Conservation (phyloP, 1,139 yeast genomes). For the Petasospora fabianii region DNA sequence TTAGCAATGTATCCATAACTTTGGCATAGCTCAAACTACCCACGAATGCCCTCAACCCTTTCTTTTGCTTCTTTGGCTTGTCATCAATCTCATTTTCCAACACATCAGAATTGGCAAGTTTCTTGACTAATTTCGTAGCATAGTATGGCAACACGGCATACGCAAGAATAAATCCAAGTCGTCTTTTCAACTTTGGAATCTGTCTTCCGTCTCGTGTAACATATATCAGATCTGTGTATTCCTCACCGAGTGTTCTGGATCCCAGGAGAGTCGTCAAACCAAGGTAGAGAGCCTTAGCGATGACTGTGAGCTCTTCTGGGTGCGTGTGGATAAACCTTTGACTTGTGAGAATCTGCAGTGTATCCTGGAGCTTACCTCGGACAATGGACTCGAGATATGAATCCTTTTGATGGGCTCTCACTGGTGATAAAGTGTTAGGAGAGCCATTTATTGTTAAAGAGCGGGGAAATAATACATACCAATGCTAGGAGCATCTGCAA, state of each 20-base stretch:
- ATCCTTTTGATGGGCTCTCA: conserved; percentile 89
- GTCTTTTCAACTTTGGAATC: conserved; percentile 45
- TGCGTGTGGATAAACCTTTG: conserved; percentile 65
- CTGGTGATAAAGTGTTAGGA: conserved; percentile 24
- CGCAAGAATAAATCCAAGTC: conserved; percentile 50
- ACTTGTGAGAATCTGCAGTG: conserved; percentile 55
- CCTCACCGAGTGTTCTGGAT: conserved; percentile 87
- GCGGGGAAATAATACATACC: conserved; percentile 12
- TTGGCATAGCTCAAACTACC: conserved; percentile 34
- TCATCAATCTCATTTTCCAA: conserved; percentile 20
- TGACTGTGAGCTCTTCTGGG: conserved; percentile 58
- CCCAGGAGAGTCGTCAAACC: conserved; percentile 71
- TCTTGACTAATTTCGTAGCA: conserved; percentile 31
- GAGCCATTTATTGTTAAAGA: neutral
- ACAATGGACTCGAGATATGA: conserved; percentile 61
- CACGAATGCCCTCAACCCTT: conserved; percentile 15
- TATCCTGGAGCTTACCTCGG: conserved; percentile 52
- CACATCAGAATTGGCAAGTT: conserved; percentile 12
- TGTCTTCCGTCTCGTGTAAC: conserved; percentile 49
- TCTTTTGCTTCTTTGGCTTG: conserved; percentile 24
- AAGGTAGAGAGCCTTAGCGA: conserved; percentile 59
- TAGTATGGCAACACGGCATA: conserved; percentile 59
- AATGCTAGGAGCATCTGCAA: conserved; percentile 23
- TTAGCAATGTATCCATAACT: conserved; percentile 50
- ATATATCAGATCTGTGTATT: conserved; percentile 81